These are phyloP conservation scores for Macaranga tanarius DNA, from an alignment of 441 rosid genomes.

Conservation along the genomic window DNA sequence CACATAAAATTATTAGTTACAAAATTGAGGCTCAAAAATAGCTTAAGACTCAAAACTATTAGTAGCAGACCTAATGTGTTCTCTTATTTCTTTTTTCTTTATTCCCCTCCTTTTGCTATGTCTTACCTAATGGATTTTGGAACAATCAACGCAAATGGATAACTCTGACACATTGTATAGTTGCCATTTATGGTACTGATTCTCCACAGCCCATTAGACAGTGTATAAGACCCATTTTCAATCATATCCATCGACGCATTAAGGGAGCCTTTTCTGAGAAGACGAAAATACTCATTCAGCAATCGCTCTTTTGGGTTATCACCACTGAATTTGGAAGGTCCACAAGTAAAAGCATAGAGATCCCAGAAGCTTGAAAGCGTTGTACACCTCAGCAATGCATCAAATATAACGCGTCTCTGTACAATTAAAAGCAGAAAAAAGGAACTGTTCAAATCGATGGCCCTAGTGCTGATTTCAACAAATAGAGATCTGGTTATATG, in stretches of 20 bases:
- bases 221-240: slow-evolving; percentile 63
- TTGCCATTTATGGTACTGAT: slow-evolving; percentile 66
- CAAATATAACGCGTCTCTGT: slow-evolving; percentile 80
- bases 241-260: slow-evolving; percentile 69
- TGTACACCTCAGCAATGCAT: slow-evolving; percentile 58
- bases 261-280: slow-evolving; percentile 60
- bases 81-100: neutral
- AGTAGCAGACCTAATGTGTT: neutral
- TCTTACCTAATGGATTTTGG: slow-evolving; percentile 81
- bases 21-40: slow-evolving; percentile 21
- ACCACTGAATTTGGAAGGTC: slow-evolving; percentile 67
- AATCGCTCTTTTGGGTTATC: slow-evolving; percentile 77
- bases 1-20: slow-evolving; percentile 27
- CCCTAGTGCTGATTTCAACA: neutral
- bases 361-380: slow-evolving; percentile 78
- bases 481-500: neutral
- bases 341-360: slow-evolving; percentile 83
- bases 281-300: slow-evolving; percentile 94
- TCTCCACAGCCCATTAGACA: slow-evolving; percentile 88
- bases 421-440: slow-evolving; percentile 16
- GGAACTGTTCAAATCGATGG: neutral
- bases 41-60: slow-evolving; percentile 1
- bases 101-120: slow-evolving; percentile 13
- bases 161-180: slow-evolving; percentile 74
- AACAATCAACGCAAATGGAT: slow-evolving; percentile 91